Base-by-base conservation (phyloP, 169 alveolate genomes). In the Plasmodium gonderi region DNA sequence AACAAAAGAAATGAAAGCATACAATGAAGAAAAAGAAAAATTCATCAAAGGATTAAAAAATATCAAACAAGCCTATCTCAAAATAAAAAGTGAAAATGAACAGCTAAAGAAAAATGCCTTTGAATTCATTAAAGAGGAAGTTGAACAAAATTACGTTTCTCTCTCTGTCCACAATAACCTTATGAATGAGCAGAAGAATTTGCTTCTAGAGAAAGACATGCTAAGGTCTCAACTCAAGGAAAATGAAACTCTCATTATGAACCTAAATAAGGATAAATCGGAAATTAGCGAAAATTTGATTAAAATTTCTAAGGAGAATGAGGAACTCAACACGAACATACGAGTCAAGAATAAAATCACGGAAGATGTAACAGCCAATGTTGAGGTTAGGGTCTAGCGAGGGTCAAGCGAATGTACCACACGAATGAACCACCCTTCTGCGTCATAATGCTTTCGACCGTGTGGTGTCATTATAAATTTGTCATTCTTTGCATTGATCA, bases 21-120 rank as follows among this genome's bases (percentile, higher is more conserved):
- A 87, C 49, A 75, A 75, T 23, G 49, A 36, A 23, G 80, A 87
- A 67, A 87, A 87, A 23, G 87, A 87, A 49, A 51, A 87, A 54
- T 87, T 87, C 45, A 75, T 87, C 47, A 87, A 87, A 87, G 93
- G 93, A 12, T 75, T 87, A 65, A 74, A 75, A 44, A 51, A 87
- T 45, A 87, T 87, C 68, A 87, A 75, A 75, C 60, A 54, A 65
- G 93, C 93, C 12, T 87, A 87, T 67, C 42, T 75, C 20, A 87
- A 87, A 65, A 68, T 87, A 65, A 87, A 78, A 54, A 75, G 45
- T 51, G 89, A 87, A 75, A 87, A 87, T 65, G 80, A 87, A 11
- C 80, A 87, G 65, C 49, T 87, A 1, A 87, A 87, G 45, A 75
- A 20, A 7, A 67, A 87, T 65, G 76, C 93, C 8, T 87, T 87